Evolutionary conservation across 2,329 filamentous ascomycete species (phyloP), one percentile per base, ranked within the genome.

Genomic region (Neocatenulostroma microsporum): DNA sequence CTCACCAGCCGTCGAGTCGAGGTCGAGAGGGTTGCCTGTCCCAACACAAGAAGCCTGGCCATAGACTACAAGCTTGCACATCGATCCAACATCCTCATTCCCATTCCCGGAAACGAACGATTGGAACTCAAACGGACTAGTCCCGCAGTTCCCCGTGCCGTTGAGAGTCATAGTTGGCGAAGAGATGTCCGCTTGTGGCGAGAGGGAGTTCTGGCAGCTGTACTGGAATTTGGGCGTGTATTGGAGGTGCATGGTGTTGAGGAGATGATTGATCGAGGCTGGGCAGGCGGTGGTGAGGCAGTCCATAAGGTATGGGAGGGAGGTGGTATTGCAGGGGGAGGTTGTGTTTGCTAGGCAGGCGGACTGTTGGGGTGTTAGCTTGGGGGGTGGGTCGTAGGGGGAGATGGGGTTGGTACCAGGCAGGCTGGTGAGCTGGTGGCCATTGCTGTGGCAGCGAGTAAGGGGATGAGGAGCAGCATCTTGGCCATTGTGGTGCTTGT

Each of bases 91-190:
- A 14, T n/a, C 10, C 15, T 14, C 11, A 10, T 20, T 18, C 9
- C 36, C 17, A 10, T 18, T 20, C 20, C 25, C 34, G n/a, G 42
- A 30, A 18, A 47, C 18, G 24, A 37, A 42, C 23, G 39, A 40
- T 26, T 36, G 38, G 37, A 45, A 47, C n/a, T 24, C 42, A 19
- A 39, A 45, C 2, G 42, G 39, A 27, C 37, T 45, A 13, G 42
- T 42, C 26, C 30, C 31, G 33, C 44, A 47, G 15, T 34, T 31
- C 8, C 42, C 41, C 8, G 36, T 39, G 15, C 43, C 41, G 14
- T 32, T 21, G 20, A 45, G 21, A 2, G 23, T 42, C 15, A 42
- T 29, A 19, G 36, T 33, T 8, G 30, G 13, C 10, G 24, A n/a
- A 5, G 28, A 20, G 6, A 15, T 23, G 19, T 12, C 23, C 18